phyloP scores from a whole-genome alignment of 208 protist genomes.

The Blastocrithidia nonstop region DNA sequence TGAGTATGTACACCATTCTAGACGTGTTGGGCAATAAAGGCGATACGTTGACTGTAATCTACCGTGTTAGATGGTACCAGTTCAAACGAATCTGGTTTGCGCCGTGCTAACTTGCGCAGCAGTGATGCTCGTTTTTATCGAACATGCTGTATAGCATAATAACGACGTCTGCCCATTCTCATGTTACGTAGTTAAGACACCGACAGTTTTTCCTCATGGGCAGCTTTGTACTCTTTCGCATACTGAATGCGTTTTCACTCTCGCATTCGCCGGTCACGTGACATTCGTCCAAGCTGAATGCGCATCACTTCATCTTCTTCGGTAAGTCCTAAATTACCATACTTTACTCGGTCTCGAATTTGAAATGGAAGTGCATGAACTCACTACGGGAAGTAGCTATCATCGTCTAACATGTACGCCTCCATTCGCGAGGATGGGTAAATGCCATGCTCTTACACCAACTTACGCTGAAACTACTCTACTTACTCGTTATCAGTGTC shows the following conservation, averaged over 20 bases:
- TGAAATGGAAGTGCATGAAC: conserved; percentile 70
- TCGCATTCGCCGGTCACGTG: conserved; percentile 32
- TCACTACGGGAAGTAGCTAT: conserved; percentile 72
- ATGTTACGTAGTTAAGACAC: conserved; percentile 57
- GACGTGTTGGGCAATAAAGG: conserved; percentile 78
- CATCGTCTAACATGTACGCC: conserved; percentile 80
- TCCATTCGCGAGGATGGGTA: conserved; percentile 63
- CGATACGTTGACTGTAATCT: conserved; percentile 69
- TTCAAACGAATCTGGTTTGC: conserved; percentile 56
- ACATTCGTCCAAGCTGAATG: conserved; percentile 50
- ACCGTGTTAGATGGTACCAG: conserved; percentile 54
- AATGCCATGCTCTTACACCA: conserved; percentile 67
- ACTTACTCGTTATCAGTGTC: conserved; percentile 46
- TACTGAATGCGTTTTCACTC: conserved; percentile 67
- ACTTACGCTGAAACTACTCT: conserved; percentile 32
- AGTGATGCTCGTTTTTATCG: conserved; percentile 42
- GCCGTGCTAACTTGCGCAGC: conserved; percentile 54
- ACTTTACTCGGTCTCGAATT: conserved; percentile 79
- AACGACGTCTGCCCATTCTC: conserved; percentile 62
- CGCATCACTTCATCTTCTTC: conserved; percentile 78
- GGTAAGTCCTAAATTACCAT: conserved; percentile 69
- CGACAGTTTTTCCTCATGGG: conserved; percentile 47
- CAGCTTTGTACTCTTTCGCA: conserved; percentile 56
- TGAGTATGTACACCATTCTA: conserved; percentile 70
- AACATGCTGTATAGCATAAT: conserved; percentile 75